A percentile compares a stretch with the other conserved stretches of the same genome.
Conservation (phyloP, 805 yeast species). For the Metschnikowia orientalis region DNA sequence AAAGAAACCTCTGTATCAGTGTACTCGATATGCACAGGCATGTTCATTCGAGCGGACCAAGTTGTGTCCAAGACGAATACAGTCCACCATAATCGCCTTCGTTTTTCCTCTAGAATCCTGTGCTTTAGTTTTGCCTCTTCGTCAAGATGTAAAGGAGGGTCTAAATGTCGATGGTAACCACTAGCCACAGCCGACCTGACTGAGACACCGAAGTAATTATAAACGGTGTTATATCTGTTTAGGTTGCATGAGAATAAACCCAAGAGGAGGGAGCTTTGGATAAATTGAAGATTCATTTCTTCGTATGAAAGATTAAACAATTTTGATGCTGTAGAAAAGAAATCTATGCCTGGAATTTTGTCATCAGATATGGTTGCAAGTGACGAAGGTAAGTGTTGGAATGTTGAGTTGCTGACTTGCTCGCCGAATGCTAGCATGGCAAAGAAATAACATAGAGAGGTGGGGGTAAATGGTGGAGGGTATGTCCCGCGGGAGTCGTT, state of each 20-base stretch:
- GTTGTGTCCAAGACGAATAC: constrained; percentile 36
- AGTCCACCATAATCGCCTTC: constrained; percentile 41
- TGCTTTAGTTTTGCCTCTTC: constrained; percentile 4
- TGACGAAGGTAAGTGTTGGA: constrained; percentile 9
- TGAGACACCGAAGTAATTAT: constrained; percentile 38
- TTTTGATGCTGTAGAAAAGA: constrained; percentile 29
- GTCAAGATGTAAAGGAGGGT: constrained; percentile 6
- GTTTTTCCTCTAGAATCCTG: constrained; percentile 22
- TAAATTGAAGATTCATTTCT: constrained; percentile 27
- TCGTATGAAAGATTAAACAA: constrained; percentile 32
- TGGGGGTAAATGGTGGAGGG: constrained; percentile 13
- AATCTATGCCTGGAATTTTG: constrained; percentile 33
- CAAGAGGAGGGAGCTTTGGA: constrained; percentile 31
- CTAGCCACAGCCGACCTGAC: constrained; percentile 34
- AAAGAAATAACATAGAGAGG: constrained; percentile 29
- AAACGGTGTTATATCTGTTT: constrained; percentile 34
- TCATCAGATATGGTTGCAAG: constrained; percentile 5
- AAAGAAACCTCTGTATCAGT: constrained; percentile 42
- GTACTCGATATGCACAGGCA: constrained; percentile 39
- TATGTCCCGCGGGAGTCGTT: constrained; percentile 4
- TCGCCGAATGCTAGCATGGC: constrained; percentile 36
- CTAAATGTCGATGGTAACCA: constrained; percentile 33
- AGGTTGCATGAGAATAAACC: constrained; percentile 37
- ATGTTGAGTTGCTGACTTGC: constrained; percentile 23
- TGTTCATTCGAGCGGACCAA: constrained; percentile 37